These are phyloP conservation scores for Saposhnikovia divaricata DNA, from an alignment of 129 eudicot species.

Conservation along the genomic window DNA sequence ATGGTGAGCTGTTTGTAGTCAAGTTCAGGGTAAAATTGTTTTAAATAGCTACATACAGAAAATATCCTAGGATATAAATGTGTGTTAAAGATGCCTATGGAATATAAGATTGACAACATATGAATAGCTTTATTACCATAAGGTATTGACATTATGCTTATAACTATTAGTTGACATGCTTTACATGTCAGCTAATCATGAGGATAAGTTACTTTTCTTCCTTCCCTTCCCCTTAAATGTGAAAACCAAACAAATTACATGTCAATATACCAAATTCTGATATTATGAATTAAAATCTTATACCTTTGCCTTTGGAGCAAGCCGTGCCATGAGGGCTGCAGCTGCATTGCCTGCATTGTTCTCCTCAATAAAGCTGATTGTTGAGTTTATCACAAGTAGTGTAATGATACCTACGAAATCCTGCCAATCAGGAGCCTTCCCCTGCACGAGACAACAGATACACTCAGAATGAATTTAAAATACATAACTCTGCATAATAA, in stretches of 20 bases:
- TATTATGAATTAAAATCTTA: not conserved
- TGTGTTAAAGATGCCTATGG: not conserved
- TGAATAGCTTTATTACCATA: not conserved
- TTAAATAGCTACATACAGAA: not conserved
- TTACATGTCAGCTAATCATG: not conserved
- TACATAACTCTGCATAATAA: not conserved
- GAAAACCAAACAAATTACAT: not conserved
- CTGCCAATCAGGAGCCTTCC: slow-evolving; percentile 99
- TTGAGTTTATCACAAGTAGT: slow-evolving; percentile 82
- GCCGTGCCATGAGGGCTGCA: slow-evolving; percentile 98
- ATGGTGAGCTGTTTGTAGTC: not conserved
- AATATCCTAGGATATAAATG: not conserved
- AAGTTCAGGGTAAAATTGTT: not conserved
- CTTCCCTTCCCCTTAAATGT: not conserved
- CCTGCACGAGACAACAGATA: slow-evolving; percentile 30
- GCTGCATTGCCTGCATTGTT: slow-evolving; percentile 99
- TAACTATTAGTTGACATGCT: not conserved
- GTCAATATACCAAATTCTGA: not conserved
- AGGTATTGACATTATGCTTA: not conserved
- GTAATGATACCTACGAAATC: slow-evolving; percentile 98
- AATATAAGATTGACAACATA: not conserved
- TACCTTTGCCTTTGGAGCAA: slow-evolving; percentile 98
- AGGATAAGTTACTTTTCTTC: not conserved
- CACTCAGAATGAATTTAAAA: not conserved
- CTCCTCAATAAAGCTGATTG: slow-evolving; percentile 96